phyloP scores from a whole-genome alignment of 2,329 filamentous ascomycete genomes.

The Microcera coccophila region DNA sequence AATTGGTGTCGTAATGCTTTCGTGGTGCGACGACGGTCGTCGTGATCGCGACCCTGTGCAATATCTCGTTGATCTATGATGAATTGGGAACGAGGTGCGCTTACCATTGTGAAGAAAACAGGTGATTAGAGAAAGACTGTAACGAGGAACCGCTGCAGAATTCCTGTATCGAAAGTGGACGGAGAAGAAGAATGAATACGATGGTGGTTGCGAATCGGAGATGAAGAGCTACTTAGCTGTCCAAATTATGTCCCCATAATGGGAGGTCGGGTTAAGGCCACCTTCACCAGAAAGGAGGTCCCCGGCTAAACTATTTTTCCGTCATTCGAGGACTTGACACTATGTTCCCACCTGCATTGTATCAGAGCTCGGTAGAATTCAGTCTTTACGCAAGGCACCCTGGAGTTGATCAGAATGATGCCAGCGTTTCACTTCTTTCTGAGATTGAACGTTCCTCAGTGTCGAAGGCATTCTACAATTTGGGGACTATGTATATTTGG shows the following conservation, averaged over 20 bases:
- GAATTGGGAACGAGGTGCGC: constrained; percentile 7
- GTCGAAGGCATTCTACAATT: constrained; percentile 30
- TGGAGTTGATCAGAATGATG: no score
- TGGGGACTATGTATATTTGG: constrained; percentile 32
- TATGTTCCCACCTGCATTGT: no score
- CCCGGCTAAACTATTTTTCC: constrained; percentile 35
- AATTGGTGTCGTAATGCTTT: no score
- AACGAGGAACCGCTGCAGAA: constrained; percentile 35
- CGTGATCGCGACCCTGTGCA: constrained; percentile 18
- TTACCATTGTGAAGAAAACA: constrained; percentile 31
- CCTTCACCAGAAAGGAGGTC: constrained; percentile 35
- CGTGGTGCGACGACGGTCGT: constrained; percentile 3
- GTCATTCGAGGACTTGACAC: no score
- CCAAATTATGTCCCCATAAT: constrained; percentile 28
- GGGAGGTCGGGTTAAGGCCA: constrained; percentile 41
- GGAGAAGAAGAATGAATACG: constrained; percentile 19
- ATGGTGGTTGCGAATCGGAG: constrained; percentile 22
- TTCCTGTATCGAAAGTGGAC: constrained; percentile 27
- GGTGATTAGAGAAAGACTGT: constrained; percentile 15
- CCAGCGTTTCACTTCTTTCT: no score
- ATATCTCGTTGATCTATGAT: constrained; percentile 8
- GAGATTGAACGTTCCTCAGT: no score
- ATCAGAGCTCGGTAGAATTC: no score
- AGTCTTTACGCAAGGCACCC: no score
- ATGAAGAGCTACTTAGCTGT: constrained; percentile 22